phyloP scores from a whole-genome alignment of 257 asterid genomes.

The Thymus quinquecostatus region DNA sequence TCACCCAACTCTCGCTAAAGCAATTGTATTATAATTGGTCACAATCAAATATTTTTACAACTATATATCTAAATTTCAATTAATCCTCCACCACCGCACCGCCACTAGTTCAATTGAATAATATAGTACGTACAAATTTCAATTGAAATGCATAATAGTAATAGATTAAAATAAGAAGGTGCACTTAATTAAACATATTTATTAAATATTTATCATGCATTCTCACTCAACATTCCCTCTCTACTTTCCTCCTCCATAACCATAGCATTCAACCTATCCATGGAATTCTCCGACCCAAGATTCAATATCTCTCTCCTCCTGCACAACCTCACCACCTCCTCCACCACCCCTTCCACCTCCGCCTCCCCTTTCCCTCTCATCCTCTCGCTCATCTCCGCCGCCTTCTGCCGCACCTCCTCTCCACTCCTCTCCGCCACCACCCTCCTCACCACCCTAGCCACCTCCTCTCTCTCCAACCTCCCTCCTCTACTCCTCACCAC shows the following conservation, averaged over 20 bases:
- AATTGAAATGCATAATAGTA: too few relatives aligned
- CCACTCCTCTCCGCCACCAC: constrained; percentile 47
- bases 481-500: constrained; percentile 49
- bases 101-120: background rate
- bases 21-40: too few relatives aligned
- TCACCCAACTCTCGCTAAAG: background rate
- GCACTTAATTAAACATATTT: too few relatives aligned
- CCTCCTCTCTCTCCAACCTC: constrained; percentile 41
- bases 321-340: constrained; percentile 47
- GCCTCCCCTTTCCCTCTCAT: constrained; percentile 43
- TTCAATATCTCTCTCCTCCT: constrained; percentile 33
- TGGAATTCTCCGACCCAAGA: constrained; percentile 30
- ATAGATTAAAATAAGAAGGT: too few relatives aligned
- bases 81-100: background rate
- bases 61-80: too few relatives aligned
- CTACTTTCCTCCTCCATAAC: background rate
- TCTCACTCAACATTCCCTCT: constrained; percentile 28
- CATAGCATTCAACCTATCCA: constrained; percentile 18
- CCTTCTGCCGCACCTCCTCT: constrained; percentile 38
- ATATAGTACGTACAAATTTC: too few relatives aligned
- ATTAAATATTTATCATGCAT: constrained; percentile 13
- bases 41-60: too few relatives aligned
- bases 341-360: constrained; percentile 48
- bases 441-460: constrained; percentile 45
- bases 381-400: constrained; percentile 37